Percentiles rank a stretch among this genome's conserved stretches.
phyloP scores from a whole-genome alignment of 306 rosid species.

The Datisca glomerata region DNA sequence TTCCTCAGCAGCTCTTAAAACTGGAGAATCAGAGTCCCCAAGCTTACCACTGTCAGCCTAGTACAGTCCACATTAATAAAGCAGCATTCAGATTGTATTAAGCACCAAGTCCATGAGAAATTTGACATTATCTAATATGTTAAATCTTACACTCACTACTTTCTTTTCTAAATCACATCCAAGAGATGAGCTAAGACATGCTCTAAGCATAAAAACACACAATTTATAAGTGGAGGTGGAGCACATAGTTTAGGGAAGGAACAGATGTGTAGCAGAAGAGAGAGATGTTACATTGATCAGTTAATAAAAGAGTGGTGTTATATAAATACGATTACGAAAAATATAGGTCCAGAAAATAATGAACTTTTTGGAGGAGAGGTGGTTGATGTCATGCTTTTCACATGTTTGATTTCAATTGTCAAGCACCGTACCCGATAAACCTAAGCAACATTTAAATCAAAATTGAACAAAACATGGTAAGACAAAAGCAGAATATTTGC shows the following conservation, averaged over 20 bases:
- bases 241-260: too few species aligned
- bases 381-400: too few species aligned
- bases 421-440: too few species aligned
- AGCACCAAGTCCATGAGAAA: not conserved
- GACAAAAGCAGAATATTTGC: not conserved
- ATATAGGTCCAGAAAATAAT: too few species aligned
- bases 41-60: conserved; percentile 74
- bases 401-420: too few species aligned
- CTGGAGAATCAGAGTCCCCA: conserved; percentile 57
- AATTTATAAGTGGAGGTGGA: not conserved
- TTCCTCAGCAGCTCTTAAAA: conserved; percentile 36
- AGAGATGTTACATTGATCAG: too few species aligned
- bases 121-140: not conserved
- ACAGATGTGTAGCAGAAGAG: too few species aligned
- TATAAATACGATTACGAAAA: too few species aligned
- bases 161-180: not conserved
- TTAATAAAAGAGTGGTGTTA: too few species aligned
- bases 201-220: not conserved
- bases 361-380: too few species aligned
- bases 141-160: not conserved
- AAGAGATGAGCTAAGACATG: too few species aligned
- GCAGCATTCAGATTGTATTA: conserved; percentile 5
- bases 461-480: not conserved
- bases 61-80: conserved; percentile 16
- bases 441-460: too few species aligned